Percentiles rank a stretch among this genome's conserved stretches.
Conservation (phyloP, 805 yeast genomes). For the Metschnikowia noctiluminum region DNA sequence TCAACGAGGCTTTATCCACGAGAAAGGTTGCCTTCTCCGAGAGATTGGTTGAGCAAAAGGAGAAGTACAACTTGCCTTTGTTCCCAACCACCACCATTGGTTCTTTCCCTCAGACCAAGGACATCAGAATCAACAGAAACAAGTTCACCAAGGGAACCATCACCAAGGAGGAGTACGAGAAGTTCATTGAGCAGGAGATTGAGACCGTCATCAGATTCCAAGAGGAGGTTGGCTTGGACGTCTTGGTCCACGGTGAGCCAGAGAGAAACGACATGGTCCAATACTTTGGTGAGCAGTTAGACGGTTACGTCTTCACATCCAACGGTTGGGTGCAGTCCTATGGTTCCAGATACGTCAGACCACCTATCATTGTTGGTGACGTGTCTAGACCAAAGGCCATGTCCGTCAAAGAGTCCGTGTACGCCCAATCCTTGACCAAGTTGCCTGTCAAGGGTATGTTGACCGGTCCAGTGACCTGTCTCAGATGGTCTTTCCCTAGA, state of each 20-base stretch:
- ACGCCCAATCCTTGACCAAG: conserved; percentile 93
- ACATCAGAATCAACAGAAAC: conserved; percentile 97
- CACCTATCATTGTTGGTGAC: conserved; percentile 99
- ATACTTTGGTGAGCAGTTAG: conserved; percentile 98
- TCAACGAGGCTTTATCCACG: conserved; percentile 71
- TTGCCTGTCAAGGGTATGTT: conserved; percentile 99
- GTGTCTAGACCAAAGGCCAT: conserved; percentile 97
- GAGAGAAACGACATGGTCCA: conserved; percentile 99
- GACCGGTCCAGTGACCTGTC: conserved; percentile 99
- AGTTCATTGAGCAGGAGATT: conserved; percentile 95
- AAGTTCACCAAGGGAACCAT: conserved; percentile 96
- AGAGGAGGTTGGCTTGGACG: conserved; percentile 98
- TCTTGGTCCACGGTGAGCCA: conserved; percentile 99
- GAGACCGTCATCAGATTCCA: conserved; percentile 96
- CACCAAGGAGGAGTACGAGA: conserved; percentile 91
- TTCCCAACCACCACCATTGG: conserved; percentile 99
- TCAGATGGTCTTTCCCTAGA: conserved; percentile 99
- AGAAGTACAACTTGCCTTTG: conserved; percentile 85
- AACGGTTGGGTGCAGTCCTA: conserved; percentile 99
- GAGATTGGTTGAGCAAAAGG: conserved; percentile 86
- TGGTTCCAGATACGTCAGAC: conserved; percentile 99
- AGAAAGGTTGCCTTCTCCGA: conserved; percentile 84
- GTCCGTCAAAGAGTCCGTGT: conserved; percentile 99
- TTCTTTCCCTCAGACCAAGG: conserved; percentile 99
- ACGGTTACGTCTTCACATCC: conserved; percentile 97